A percentile compares a stretch with the other conserved stretches of the same genome.
phyloP scores from a whole-genome alignment of 306 rosid genomes.

The Gastrolobium villosum region DNA sequence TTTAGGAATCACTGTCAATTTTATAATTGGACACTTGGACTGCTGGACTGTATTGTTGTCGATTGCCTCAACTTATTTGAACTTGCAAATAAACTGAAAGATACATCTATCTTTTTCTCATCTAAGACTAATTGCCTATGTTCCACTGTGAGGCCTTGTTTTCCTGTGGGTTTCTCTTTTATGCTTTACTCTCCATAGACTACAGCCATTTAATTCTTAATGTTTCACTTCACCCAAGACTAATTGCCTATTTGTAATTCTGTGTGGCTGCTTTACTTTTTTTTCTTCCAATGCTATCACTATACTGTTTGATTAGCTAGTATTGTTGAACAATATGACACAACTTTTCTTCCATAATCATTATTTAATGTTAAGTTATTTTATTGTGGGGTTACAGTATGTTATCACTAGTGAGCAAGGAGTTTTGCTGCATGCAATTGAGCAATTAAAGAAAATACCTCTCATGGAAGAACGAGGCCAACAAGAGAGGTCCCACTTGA shows the following conservation, averaged over 20 bases:
- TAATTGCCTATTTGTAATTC: too few species aligned
- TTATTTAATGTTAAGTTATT: slow-evolving; percentile 29
- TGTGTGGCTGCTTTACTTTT: not conserved
- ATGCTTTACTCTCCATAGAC: not conserved
- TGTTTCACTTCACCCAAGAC: not conserved
- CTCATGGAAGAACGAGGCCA: slow-evolving; percentile 94
- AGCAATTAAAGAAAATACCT: slow-evolving; percentile 92
- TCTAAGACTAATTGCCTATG: not conserved
- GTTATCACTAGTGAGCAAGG: slow-evolving; percentile 91
- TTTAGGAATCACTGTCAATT: slow-evolving; percentile 24
- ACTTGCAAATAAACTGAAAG: slow-evolving; percentile 7
- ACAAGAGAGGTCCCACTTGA: slow-evolving; percentile 90
- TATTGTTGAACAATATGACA: slow-evolving; percentile 26
- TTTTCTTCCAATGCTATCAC: not conserved
- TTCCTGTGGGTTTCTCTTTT: not conserved
- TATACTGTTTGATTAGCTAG: slow-evolving; percentile 22
- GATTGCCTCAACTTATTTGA: slow-evolving; percentile 28
- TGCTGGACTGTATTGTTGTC: slow-evolving; percentile 23
- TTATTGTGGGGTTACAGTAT: slow-evolving; percentile 62
- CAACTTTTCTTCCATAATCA: not conserved
- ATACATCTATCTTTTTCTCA: not conserved
- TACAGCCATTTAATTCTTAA: not conserved
- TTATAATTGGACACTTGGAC: slow-evolving; percentile 36
- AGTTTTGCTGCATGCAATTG: slow-evolving; percentile 84
- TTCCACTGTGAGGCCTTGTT: not conserved